Evolutionary conservation across 768 basidiomycete species (phyloP), one percentile per base, ranked within the genome.

Genomic region (Auricularia cornea): DNA sequence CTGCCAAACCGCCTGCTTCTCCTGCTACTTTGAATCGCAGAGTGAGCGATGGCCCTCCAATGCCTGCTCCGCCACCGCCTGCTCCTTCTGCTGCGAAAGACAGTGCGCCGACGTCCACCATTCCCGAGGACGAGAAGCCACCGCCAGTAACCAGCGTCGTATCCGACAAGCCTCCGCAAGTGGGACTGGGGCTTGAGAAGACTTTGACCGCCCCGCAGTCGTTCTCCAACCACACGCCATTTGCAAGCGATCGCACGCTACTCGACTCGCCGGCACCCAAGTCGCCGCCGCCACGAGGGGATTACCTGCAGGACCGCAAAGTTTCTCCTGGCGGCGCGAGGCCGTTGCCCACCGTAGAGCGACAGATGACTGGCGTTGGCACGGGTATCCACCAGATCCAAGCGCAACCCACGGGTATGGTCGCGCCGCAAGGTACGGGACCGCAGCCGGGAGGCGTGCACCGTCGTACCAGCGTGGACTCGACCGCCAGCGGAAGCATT

Each of bases 401-500:
- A 1, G 5, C 16, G 1, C 54, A 57, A 6, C 54, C 30, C 26
- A 57, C 54, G 54, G 30, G 30, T 26, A 26, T 26, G 54, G 26
- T 16, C 28, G 28, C 20, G 28, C 35, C 35, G 35, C 35, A 38
- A 1, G 44, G 28, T 4, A 26, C 28, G 23, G n/a, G n/a, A n/a
- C n/a, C n/a, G n/a, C n/a, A n/a, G n/a, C n/a, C n/a, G n/a, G 54
- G 26, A n/a, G 54, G 54, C 28, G 54, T 57, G 26, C 12, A 31
- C 28, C 54, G 54, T 10, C 54, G 54, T 20, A 57, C 30, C 60
- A 79, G 82, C 64, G 78, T 72, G 26, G 84, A 86, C 54, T 83
- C 84, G 5, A 78, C 72, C 44, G 86, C 83, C 65, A 80, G 69
- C 59, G 82, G 81, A 14, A 84, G 82, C 67, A 74, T 87, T 29